These are phyloP conservation scores for Yamadazyma siamensis DNA, from an alignment of 1,139 yeast species.

Conservation along the genomic window DNA sequence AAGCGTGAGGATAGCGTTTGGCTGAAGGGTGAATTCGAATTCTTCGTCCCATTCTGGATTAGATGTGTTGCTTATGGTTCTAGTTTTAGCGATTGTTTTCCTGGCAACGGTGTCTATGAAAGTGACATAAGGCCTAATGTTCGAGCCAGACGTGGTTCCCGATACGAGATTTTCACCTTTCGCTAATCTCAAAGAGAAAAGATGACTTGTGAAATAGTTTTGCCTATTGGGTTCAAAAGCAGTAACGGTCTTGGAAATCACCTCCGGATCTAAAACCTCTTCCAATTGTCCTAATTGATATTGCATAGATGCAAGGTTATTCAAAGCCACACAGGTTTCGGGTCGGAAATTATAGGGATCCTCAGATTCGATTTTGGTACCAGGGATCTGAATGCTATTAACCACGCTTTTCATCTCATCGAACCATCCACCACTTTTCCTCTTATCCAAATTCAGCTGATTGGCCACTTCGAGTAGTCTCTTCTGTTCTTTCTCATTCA, in stretches of 20 bases:
- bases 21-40: constrained; percentile 56
- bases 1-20: constrained; percentile 40
- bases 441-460: constrained; percentile 20
- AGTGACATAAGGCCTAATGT: constrained; percentile 67
- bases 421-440: constrained; percentile 34
- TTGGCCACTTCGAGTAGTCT: constrained; percentile 14
- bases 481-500: constrained; percentile 36
- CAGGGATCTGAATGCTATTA: constrained; percentile 35
- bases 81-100: constrained; percentile 66
- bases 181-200: constrained; percentile 64
- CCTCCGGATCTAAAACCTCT: constrained; percentile 58
- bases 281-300: constrained; percentile 59
- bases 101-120: constrained; percentile 59
- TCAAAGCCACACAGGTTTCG: constrained; percentile 71
- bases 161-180: constrained; percentile 70
- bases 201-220: constrained; percentile 42
- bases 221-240: constrained; percentile 28
- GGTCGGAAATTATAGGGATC: constrained; percentile 60
- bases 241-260: constrained; percentile 46
- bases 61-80: constrained; percentile 56
- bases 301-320: constrained; percentile 64
- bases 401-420: constrained; percentile 48
- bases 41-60: constrained; percentile 91
- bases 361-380: constrained; percentile 35
- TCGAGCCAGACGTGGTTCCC: constrained; percentile 28